phyloP scores from a whole-genome alignment of 164 flowering plant genomes.

The Tetracentron sinense region DNA sequence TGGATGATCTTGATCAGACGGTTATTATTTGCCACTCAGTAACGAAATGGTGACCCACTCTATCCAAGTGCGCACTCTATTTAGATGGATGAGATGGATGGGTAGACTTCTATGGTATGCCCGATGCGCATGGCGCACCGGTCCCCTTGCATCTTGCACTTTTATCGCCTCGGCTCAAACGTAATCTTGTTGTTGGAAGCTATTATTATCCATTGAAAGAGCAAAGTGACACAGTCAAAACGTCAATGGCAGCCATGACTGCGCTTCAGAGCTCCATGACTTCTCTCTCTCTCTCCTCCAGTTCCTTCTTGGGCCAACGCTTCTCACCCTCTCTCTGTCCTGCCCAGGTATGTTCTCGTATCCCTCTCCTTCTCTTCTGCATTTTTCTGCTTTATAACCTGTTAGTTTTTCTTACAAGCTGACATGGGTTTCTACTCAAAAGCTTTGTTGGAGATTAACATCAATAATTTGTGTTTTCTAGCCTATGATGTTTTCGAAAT shows the following conservation, averaged over 20 bases:
- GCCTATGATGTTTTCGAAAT: not conserved
- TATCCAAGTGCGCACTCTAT: no score
- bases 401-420: not conserved
- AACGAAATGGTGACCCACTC: no score
- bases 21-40: no score
- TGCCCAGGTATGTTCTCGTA: conserved; percentile 27
- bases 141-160: no score
- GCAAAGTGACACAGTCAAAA: conserved; percentile 6
- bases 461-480: not conserved
- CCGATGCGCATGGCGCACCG: no score
- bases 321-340: conserved; percentile 41
- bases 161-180: not conserved
- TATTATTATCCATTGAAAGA: not conserved
- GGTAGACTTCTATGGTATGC: no score
- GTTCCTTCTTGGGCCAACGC: conserved; percentile 73
- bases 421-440: not conserved
- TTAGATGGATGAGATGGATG: no score
- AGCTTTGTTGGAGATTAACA: not conserved
- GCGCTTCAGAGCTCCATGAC: conserved; percentile 80
- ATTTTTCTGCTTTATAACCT: not conserved
- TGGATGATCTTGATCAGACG: no score
- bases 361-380: not conserved
- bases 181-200: conserved; percentile 1
- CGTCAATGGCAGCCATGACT: conserved; percentile 61
- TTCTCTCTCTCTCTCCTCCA: conserved; percentile 68